Evolutionary conservation across 306 rosid species (phyloP), one percentile per base, ranked within the genome.

Genomic region (Heteromeles arbutifolia): DNA sequence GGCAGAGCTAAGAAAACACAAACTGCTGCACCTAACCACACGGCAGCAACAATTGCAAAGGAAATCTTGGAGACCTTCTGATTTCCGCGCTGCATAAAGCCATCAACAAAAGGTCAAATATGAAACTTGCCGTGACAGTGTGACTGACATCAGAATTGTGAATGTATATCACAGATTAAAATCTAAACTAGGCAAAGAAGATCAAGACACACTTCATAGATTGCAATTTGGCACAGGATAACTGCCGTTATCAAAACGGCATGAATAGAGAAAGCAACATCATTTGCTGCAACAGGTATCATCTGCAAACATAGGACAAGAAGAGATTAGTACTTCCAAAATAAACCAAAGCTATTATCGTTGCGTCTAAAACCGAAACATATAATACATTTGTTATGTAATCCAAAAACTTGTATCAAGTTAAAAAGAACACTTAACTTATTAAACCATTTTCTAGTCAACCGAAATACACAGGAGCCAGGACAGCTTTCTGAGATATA

Each of bases 201-300:
- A 62, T 57, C 5, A 21, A 25, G 41, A 50, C 21, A 74, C 93
- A 90, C 96, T 12, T 92, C 96, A 68, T 92, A 92, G 37, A 87
- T 85, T 70, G 83, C 80, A 70, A 87, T 82, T 81, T 92, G 98
- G 84, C 81, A 79, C 81, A 90, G 84, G 67, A 81, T 79, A 77
- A 89, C n/a, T 78, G 88, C 89, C 4, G 92, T 87, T 50, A 93
- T 32, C 19, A 93, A 69, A 79, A 93, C 96, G 50, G 95, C 91
- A 68, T 93, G 96, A 54, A 13, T 14, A 24, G 98, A 93, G 78
- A 93, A 93, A 44, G 94, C 95, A 43, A 90, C 95, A 77, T 93
- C 98, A 68, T 90, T 93, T 53, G 92, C 87, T 43, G 96, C 98
- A 24, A 93, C 96, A 2, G 96, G 98, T 82, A 93, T 93, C 98